Percentiles rank a stretch among this genome's conserved stretches.
phyloP scores from a whole-genome alignment of 176 grass and related monocot genomes.

The Coix lacrymajobi region DNA sequence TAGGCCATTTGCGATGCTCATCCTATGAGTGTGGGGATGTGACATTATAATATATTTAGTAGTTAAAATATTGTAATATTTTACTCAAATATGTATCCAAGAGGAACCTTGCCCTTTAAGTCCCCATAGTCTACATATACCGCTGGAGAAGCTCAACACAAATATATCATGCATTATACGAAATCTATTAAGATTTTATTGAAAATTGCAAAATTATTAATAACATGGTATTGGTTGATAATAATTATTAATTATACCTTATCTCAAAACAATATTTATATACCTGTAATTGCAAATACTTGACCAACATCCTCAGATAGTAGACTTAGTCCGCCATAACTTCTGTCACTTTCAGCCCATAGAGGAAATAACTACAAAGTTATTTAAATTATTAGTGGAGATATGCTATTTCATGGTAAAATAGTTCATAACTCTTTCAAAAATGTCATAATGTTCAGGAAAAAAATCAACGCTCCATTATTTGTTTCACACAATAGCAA shows the following conservation, averaged over 20 bases:
- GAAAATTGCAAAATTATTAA: neutral
- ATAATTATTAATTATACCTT: neutral
- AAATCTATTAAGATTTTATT: neutral
- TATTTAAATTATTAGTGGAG: neutral
- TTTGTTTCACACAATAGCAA: neutral
- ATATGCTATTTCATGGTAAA: neutral
- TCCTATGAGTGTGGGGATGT: neutral
- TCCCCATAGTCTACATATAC: neutral
- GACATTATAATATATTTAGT: neutral
- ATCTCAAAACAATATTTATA: neutral
- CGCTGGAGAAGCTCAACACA: neutral
- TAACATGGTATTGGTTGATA: neutral
- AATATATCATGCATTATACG: neutral
- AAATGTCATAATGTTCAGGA: too few relatives aligned
- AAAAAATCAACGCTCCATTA: neutral
- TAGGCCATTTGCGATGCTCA: neutral
- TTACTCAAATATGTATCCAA: neutral
- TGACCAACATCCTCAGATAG: neutral
- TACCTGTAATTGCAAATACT: neutral
- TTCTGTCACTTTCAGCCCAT: neutral
- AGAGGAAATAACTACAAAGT: neutral
- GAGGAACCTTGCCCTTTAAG: neutral
- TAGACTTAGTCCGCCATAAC: neutral
- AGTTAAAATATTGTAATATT: too few relatives aligned
- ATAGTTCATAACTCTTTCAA: neutral